phyloP scores from a whole-genome alignment of 1,284 basidiomycete genomes.

The Rhodotorula sp. region DNA sequence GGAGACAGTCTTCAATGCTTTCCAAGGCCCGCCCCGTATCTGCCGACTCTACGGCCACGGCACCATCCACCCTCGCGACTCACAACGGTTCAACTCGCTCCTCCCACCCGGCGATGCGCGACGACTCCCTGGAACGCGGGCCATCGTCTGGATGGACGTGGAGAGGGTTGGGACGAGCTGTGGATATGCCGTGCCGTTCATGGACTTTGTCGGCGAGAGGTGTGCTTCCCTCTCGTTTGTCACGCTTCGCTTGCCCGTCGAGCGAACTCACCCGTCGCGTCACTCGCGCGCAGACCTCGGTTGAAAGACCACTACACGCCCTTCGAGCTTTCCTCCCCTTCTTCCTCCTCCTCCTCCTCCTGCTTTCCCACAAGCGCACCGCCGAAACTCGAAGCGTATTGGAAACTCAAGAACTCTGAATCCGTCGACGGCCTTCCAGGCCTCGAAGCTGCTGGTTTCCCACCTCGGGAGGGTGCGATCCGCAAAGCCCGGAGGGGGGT shows the following conservation, averaged over 20 bases:
- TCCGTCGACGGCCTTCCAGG: constrained; percentile 39
- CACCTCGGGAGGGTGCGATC: constrained; percentile 9
- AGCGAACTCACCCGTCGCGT: too few species aligned
- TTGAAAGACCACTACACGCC: constrained; percentile 10
- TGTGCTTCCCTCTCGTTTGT: neutral
- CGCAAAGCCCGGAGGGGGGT: constrained; percentile 2
- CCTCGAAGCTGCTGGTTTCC: constrained; percentile 9
- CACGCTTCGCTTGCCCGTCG: neutral
- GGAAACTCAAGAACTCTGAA: constrained; percentile 33
- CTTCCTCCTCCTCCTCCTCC: neutral
- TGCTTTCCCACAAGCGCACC: neutral
- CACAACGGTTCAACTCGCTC: constrained; percentile 27
- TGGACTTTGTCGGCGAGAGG: constrained; percentile 35
- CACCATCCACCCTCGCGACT: constrained; percentile 33
- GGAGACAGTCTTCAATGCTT: constrained; percentile 29
- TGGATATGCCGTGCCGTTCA: constrained; percentile 38
- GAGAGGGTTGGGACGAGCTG: constrained; percentile 40
- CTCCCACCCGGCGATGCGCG: constrained; percentile 9
- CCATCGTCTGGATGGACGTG: constrained; percentile 41
- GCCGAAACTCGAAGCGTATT: constrained; percentile 18
- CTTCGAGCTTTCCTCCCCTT: neutral
- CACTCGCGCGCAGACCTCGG: neutral
- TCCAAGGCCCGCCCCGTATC: constrained; percentile 39
- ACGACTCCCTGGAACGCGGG: constrained; percentile 32
- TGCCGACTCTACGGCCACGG: constrained; percentile 39